phyloP scores from a whole-genome alignment of 352 stramenopile genomes.

The Pythium utonaiense region DNA sequence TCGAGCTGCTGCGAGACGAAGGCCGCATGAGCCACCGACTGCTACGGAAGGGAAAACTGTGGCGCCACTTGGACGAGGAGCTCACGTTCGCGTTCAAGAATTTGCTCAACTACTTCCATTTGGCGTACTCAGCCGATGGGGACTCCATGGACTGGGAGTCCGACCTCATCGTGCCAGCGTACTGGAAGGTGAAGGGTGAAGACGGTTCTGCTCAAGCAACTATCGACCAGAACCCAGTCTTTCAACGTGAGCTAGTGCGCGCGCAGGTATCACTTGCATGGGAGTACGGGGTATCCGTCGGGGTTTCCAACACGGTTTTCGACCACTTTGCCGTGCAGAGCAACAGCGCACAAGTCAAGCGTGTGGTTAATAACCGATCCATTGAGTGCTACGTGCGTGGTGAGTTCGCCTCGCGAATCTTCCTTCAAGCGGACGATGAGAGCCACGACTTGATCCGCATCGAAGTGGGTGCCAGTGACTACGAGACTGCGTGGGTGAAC shows the following conservation, averaged over 20 bases:
- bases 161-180: slow-evolving; percentile 15
- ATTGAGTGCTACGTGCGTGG: slow-evolving; percentile 17
- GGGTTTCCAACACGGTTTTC: slow-evolving; percentile 29
- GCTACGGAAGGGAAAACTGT: not conserved
- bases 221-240: not conserved
- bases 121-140: slow-evolving; percentile 19
- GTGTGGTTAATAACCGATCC: not conserved
- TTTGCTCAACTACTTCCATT: slow-evolving; percentile 22
- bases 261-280: slow-evolving; percentile 1
- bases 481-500: not conserved
- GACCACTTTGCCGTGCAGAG: slow-evolving; percentile 29
- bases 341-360: slow-evolving; percentile 19
- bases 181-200: slow-evolving; percentile 13
- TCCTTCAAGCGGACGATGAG: not conserved
- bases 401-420: slow-evolving; percentile 13
- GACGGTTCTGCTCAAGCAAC: no score
- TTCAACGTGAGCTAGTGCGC: not conserved
- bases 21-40: not conserved
- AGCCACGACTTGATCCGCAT: slow-evolving; percentile 16
- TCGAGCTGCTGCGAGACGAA: not conserved
- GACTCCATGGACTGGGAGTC: slow-evolving; percentile 17
- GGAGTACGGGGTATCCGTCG: slow-evolving; percentile 26
- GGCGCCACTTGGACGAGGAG: slow-evolving; percentile 21
- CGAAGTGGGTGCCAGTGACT: slow-evolving; percentile 9
- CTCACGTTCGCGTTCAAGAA: slow-evolving; percentile 26